phyloP scores from a whole-genome alignment of 2,329 filamentous ascomycete species.

The Cadophora malorum region DNA sequence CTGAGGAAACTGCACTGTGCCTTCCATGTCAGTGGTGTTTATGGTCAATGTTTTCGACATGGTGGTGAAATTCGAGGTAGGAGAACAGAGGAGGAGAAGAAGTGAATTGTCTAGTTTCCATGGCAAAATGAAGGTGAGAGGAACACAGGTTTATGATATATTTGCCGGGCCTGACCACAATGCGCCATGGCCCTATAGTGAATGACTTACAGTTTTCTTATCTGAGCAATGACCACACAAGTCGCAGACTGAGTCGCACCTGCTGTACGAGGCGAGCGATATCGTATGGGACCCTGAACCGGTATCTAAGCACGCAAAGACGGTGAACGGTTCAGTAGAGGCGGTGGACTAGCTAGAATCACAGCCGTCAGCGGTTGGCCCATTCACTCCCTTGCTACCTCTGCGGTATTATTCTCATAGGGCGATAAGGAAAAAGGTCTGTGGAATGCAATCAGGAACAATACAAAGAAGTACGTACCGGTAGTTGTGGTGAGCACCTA shows the following conservation, averaged over 20 bases:
- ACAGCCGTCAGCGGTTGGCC: conserved; percentile 27
- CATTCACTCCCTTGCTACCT: conserved; percentile 27
- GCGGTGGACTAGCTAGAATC: conserved; percentile 4
- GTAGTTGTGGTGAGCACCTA: conserved; percentile 20
- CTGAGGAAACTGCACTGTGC: conserved; percentile 34
- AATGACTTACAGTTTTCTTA: conserved; percentile 27
- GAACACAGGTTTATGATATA: conserved; percentile 2
- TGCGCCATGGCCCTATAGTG: conserved; percentile 14
- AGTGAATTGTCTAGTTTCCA: conserved; percentile 6
- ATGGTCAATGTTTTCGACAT: conserved; percentile 37
- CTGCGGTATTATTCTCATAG: conserved; percentile 29
- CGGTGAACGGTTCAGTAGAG: conserved; percentile 26
- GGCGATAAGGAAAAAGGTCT: conserved; percentile 33
- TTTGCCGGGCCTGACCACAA: background rate
- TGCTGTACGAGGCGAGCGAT: conserved; percentile 23
- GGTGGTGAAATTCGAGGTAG: conserved; percentile 18
- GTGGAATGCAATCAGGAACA: conserved; percentile 28
- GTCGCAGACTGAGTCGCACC: conserved; percentile 24
- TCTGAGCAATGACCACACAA: conserved; percentile 22
- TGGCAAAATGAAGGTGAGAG: conserved; percentile 6
- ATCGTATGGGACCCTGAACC: background rate
- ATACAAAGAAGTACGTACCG: conserved; percentile 25
- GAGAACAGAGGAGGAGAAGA: conserved; percentile 8
- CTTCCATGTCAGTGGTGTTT: conserved; percentile 38
- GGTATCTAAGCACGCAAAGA: background rate